A percentile compares a stretch with the other conserved stretches of the same genome.
These are phyloP conservation scores for Dendrobium chrysotoxum DNA, from an alignment of 106 monocot species.

Conservation along the genomic window DNA sequence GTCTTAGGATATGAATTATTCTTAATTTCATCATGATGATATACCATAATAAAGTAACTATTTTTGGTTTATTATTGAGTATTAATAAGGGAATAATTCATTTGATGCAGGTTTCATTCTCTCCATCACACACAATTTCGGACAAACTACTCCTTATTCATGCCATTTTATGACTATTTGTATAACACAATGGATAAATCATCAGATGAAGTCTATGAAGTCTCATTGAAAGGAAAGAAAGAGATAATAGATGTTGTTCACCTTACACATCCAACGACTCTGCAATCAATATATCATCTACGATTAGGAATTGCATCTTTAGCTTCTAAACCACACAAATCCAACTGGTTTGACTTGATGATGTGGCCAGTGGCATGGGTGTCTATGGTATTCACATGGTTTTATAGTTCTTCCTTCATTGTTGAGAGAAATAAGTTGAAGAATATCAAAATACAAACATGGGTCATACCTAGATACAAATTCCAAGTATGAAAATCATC, in stretches of 20 bases:
- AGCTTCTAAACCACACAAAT: conserved; percentile 55
- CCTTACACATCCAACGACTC: conserved; percentile 61
- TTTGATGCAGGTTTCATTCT: conserved; percentile 51
- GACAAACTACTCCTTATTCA: conserved; percentile 71
- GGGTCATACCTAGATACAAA: conserved; percentile 67
- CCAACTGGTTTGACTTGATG: conserved; percentile 40
- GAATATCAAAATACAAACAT: conserved; percentile 61
- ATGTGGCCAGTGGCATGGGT: conserved; percentile 47
- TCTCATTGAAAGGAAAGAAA: conserved; percentile 38
- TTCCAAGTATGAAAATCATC: conserved; percentile 45
- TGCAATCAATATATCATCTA: conserved; percentile 60
- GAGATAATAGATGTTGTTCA: conserved; percentile 62
- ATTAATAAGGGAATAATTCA: background rate
- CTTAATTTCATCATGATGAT: background rate
- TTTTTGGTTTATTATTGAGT: background rate
- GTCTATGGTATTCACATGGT: conserved; percentile 42
- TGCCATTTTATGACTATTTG: conserved; percentile 78
- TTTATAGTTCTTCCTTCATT: conserved; percentile 49
- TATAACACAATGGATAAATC: conserved; percentile 66
- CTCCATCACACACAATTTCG: conserved; percentile 79
- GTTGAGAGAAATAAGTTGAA: conserved; percentile 61
- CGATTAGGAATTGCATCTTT: conserved; percentile 56
- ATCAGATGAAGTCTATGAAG: conserved; percentile 45
- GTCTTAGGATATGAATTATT: background rate
- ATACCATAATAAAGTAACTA: background rate